phyloP scores from a whole-genome alignment of 140 eudicot species.

The Flaveria floridana region DNA sequence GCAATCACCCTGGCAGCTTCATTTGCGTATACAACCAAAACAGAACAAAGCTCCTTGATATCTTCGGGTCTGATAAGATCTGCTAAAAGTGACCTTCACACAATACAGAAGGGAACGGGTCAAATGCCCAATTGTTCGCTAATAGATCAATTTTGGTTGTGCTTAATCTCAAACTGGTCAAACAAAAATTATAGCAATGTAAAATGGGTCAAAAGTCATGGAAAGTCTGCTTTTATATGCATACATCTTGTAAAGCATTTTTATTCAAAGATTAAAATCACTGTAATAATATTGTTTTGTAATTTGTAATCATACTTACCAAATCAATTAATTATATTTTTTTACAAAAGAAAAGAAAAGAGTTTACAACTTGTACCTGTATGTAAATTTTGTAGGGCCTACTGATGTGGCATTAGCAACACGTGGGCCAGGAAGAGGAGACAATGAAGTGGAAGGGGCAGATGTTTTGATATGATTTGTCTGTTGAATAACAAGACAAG shows the following conservation, averaged over 20 bases:
- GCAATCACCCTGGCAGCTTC: constrained; percentile 79
- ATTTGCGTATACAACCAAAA: constrained; percentile 70
- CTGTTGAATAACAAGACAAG: constrained; percentile 36
- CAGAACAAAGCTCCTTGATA: constrained; percentile 81
- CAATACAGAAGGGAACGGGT: neutral
- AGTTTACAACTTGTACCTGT: constrained; percentile 49
- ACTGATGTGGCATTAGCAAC: constrained; percentile 46
- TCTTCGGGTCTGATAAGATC: constrained; percentile 82
- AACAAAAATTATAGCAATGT: neutral
- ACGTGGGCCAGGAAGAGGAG: constrained; percentile 53
- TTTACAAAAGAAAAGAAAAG: neutral
- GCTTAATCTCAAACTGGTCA: constrained; percentile 17
- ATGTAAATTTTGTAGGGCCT: constrained; percentile 78
- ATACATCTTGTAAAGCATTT: neutral
- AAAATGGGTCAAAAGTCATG: neutral
- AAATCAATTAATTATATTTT: neutral
- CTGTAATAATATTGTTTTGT: neutral
- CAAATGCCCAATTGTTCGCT: neutral
- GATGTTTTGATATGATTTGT: constrained; percentile 46
- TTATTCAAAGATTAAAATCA: neutral
- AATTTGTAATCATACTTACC: neutral
- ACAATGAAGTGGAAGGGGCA: constrained; percentile 52
- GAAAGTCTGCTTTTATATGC: neutral
- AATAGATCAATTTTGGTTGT: neutral
- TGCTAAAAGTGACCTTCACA: constrained; percentile 79